Evolutionary conservation across 1,284 basidiomycete species (phyloP).

Genomic region (Malassezia yamatoensis): DNA sequence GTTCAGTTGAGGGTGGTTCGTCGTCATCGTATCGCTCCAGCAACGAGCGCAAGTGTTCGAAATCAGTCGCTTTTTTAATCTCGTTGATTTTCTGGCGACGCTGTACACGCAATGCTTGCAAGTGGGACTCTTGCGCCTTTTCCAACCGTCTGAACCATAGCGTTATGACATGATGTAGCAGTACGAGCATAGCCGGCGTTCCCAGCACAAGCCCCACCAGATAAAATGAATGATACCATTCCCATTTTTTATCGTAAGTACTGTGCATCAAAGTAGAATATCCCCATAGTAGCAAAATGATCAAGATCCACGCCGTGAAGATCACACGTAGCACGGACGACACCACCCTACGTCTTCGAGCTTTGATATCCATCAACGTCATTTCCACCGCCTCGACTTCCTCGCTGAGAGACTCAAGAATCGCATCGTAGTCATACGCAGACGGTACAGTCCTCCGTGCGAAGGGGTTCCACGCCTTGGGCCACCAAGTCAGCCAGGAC

Average conservation of each 20-base stretch:
- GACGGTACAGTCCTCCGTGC: slow-evolving; percentile 1
- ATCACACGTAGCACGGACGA: slow-evolving; percentile 70
- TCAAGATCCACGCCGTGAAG: slow-evolving; percentile 62
- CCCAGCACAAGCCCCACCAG: slow-evolving; percentile 10
- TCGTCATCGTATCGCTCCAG: slow-evolving; percentile 71
- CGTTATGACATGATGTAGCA: slow-evolving; percentile 8
- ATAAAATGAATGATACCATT: slow-evolving; percentile 1
- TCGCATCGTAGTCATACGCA: slow-evolving; percentile 52
- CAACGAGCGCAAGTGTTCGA: slow-evolving; percentile 77
- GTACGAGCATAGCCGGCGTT: slow-evolving; percentile 5
- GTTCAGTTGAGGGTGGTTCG: too few species aligned
- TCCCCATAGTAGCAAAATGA: slow-evolving; percentile 72
- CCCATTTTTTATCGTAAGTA: not conserved
- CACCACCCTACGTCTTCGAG: slow-evolving; percentile 71
- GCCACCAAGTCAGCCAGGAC: slow-evolving; percentile 14
- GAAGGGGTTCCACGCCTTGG: slow-evolving; percentile 16
- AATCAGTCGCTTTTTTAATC: slow-evolving; percentile 94
- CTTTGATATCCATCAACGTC: slow-evolving; percentile 72
- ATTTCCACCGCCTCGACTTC: slow-evolving; percentile 56
- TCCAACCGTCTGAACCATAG: slow-evolving; percentile 10
- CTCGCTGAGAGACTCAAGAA: slow-evolving; percentile 51
- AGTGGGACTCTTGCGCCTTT: slow-evolving; percentile 57
- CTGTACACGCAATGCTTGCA: slow-evolving; percentile 64
- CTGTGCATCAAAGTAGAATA: slow-evolving; percentile 11
- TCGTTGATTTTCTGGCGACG: slow-evolving; percentile 84